Base-by-base conservation (phyloP, 352 stramenopile species). In the Globisporangium barbulae region DNA sequence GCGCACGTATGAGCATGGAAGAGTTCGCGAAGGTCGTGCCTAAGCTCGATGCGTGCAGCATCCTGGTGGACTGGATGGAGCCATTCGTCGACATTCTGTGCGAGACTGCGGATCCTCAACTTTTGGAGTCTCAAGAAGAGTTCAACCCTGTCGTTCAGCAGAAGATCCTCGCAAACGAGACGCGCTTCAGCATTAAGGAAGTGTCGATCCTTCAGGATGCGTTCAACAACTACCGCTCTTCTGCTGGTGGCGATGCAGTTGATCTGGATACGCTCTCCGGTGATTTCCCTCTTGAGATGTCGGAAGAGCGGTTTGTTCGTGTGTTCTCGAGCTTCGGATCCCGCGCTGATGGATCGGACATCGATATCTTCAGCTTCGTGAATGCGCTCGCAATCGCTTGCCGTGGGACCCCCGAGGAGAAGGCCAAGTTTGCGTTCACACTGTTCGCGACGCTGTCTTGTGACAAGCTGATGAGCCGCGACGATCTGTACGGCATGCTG, bases 361-460 rank as follows among this genome's bases (percentile, higher is more conserved):
- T 96, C 55, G 88, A 94, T 33, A 75, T 96, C 35, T 96, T 96
- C 61, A 91, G 80, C 62, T 96, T 96, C 67, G 85, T 96, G 13
- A 87, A 90, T 60, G 81, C 83, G 9, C 71, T 96, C 25, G 83
- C 81, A 41, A 87, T 91, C 54, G 81, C 88, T 1, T 94, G 88
- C 48, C 81, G 88, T 42, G 85, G 88, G 9, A 89, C 74, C 1
- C 64, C 59, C 0, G 76, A 92, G 33, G 85, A 93, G 35, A 94
- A 94, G 65, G 73, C 84, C 30, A 71, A 76, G 7, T 96, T 93
- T 60, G 84, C 85, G 12, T 96, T 94, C 58, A 90, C 78, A 33
- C 68, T 94, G 21, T 95, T 96, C 61, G 75, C 85, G 7, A 89
- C 79, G 19, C 59, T 74, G 31, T 74, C 68, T 22, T 71, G 79